These are phyloP conservation scores for Inonotus obliquus DNA, from an alignment of 1,284 basidiomycete species.

Conservation along the genomic window DNA sequence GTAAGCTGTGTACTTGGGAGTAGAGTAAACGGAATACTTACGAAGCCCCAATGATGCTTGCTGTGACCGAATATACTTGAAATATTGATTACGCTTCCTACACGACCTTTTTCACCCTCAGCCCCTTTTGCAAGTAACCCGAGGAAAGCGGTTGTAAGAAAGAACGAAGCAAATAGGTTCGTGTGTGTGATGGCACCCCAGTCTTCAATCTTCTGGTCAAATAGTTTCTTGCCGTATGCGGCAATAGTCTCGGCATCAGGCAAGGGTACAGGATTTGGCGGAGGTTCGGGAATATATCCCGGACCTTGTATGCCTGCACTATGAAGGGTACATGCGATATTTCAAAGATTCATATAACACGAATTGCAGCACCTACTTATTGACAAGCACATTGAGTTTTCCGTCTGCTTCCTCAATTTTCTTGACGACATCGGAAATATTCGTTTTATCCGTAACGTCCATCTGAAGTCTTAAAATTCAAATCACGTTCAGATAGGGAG, in stretches of 20 bases:
- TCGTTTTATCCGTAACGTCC: constrained; percentile 67
- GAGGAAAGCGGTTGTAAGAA: constrained; percentile 31
- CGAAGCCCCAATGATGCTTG: constrained; percentile 18
- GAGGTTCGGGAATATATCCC: background rate
- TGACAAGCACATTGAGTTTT: constrained; percentile 71
- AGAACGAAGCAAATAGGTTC: constrained; percentile 29
- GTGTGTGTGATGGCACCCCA: constrained; percentile 25
- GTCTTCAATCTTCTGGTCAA: constrained; percentile 27
- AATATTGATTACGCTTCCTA: constrained; percentile 32
- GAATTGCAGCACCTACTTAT: constrained; percentile 67
- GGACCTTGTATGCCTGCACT: background rate
- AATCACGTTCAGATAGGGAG: background rate
- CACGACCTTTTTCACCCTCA: constrained; percentile 21
- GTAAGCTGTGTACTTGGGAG: too few relatives aligned
- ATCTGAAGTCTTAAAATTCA: constrained; percentile 45
- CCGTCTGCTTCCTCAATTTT: constrained; percentile 45
- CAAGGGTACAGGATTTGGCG: background rate
- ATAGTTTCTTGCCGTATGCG: constrained; percentile 25
- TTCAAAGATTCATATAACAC: constrained; percentile 45
- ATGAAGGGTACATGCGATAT: constrained; percentile 37
- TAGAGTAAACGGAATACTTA: background rate
- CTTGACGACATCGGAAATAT: constrained; percentile 51
- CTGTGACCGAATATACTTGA: constrained; percentile 27
- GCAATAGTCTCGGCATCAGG: constrained; percentile 1
- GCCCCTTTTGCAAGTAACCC: constrained; percentile 27